Base-by-base conservation (phyloP, 2,329 filamentous ascomycete species). In the Pseudopyricularia cyperi region DNA sequence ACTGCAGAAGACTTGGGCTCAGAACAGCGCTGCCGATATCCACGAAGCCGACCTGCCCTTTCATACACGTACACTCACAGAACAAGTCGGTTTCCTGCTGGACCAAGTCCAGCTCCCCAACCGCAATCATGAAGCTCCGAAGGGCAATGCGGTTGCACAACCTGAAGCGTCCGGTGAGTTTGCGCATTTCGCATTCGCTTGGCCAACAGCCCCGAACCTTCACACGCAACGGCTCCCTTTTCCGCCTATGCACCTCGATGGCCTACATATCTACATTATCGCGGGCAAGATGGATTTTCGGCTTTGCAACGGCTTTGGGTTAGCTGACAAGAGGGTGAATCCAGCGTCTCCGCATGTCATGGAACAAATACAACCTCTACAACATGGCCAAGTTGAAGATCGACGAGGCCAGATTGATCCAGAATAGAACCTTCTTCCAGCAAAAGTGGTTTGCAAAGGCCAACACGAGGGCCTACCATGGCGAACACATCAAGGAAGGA, bases 291-390 rank as follows among this genome's bases (percentile, higher is more conserved):
- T n/a, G n/a, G n/a, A n/a, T n/a, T n/a, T n/a, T n/a, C n/a, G n/a
- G n/a, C n/a, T n/a, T n/a, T n/a, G n/a, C n/a, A n/a, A n/a, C n/a
- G n/a, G n/a, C n/a, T n/a, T n/a, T n/a, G n/a, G n/a, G n/a, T n/a
- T n/a, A n/a, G n/a, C 35, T 48, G 52, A 54, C 55, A 44, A 55
- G 54, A 4, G 14, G n/a, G 6, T 44, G 19, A 26, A 26, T 55
- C 52, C 65, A 97, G 90, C 94, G 89, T 86, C 67, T 95, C 68
- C 85, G 91, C 62, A 87, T 93, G 74, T 89, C 89, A 74, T 96
- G 91, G 93, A 95, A 89, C 75, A 95, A 95, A 73, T 89, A 89
- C 76, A 95, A 95, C 65, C 77, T 98, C 57, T 98, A 87, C 80
- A 96, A 96, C 71, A 71, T 98, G 58, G 68, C 71, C 54, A 51